These are phyloP conservation scores for Leccinum ponderosum DNA, from an alignment of 1,284 basidiomycete genomes.

Conservation along the genomic window DNA sequence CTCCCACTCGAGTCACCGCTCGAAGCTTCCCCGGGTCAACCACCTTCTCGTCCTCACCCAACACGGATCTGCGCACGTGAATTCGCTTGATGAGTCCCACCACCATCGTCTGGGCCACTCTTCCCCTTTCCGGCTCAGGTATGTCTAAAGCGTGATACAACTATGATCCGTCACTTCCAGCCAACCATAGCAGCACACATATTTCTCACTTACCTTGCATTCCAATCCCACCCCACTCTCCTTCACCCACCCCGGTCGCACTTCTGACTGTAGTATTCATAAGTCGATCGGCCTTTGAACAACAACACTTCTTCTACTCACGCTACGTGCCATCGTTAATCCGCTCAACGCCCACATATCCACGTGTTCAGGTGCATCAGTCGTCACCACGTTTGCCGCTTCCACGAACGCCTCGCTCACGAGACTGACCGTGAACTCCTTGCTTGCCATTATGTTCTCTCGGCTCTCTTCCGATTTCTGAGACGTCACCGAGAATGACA, in stretches of 20 bases:
- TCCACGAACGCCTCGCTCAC: conserved; percentile 76
- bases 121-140: conserved; percentile 39
- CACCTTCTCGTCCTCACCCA: conserved; percentile 51
- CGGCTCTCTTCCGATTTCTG: conserved; percentile 63
- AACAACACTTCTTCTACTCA: conserved; percentile 38
- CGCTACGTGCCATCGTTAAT: conserved; percentile 60
- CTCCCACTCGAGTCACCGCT: conserved; percentile 66
- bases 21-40: conserved; percentile 57
- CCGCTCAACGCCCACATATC: conserved; percentile 78
- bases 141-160: conserved; percentile 62
- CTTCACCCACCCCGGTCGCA: conserved; percentile 66
- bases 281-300: conserved; percentile 11
- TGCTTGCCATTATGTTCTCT: conserved; percentile 65
- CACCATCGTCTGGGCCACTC: conserved; percentile 54
- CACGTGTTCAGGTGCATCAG: conserved; percentile 64
- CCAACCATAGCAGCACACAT: not conserved
- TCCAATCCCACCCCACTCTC: conserved; percentile 76
- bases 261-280: conserved; percentile 37
- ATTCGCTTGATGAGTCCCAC: conserved; percentile 65
- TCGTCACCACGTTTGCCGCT: conserved; percentile 67
- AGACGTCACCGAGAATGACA: conserved; percentile 52
- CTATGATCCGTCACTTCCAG: conserved; percentile 29
- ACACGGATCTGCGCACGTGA: conserved; percentile 58
- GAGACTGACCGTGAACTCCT: conserved; percentile 75
- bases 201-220: conserved; percentile 51